Evolutionary conservation across 176 grass and related monocot species (phyloP).

Genomic region (Musa schizocarpa): DNA sequence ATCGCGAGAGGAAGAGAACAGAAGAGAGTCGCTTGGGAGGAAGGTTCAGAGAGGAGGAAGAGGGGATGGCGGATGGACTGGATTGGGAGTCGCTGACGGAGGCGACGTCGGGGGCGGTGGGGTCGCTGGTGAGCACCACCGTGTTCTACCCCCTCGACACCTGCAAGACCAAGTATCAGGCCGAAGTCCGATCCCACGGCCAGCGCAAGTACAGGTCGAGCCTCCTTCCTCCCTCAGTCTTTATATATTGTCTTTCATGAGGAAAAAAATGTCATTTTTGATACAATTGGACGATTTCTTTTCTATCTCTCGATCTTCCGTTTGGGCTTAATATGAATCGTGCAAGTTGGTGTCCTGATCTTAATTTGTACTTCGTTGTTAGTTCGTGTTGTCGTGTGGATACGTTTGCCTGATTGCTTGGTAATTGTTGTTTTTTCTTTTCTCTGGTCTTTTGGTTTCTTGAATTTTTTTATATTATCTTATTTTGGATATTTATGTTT

Average conservation of each 20-base stretch:
- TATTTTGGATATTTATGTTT: neutral
- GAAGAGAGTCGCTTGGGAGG: no score
- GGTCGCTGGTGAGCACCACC: conserved; percentile 87
- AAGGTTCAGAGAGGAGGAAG: neutral
- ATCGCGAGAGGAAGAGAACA: no score
- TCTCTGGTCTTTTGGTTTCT: neutral
- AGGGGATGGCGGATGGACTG: conserved; percentile 30
- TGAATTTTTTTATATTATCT: neutral
- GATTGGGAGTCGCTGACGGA: conserved; percentile 95
- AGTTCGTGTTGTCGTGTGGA: neutral
- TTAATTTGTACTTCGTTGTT: neutral
- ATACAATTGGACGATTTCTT: neutral
- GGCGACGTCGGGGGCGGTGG: conserved; percentile 88
- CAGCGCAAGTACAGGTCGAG: conserved; percentile 68
- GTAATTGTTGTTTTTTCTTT: neutral
- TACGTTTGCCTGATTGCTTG: neutral
- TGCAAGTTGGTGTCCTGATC: neutral
- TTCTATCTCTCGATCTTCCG: neutral
- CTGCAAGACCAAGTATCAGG: conserved; percentile 97
- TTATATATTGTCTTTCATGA: neutral
- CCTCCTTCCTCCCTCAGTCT: neutral
- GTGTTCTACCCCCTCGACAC: conserved; percentile 91
- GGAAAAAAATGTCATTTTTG: neutral
- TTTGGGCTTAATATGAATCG: neutral
- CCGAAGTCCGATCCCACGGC: conserved; percentile 67